These are phyloP conservation scores for Ophiostoma quercus DNA, from an alignment of 2,329 filamentous ascomycete genomes.

Conservation along the genomic window DNA sequence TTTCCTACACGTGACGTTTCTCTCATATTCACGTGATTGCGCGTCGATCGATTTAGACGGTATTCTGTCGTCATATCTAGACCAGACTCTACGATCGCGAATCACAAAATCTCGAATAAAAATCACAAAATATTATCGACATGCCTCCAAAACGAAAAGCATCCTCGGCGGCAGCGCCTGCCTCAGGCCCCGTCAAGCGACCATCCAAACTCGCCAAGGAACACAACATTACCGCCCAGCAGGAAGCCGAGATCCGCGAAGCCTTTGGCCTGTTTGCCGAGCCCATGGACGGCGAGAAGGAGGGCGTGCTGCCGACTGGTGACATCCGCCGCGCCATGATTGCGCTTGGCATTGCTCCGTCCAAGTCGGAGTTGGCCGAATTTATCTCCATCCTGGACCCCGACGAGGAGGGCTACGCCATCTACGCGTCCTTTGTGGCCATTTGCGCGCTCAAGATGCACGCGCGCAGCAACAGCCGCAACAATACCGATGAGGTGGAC, in stretches of 20 bases:
- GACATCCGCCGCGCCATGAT: constrained; percentile 68
- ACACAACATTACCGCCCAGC: constrained; percentile 74
- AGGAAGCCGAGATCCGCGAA: constrained; percentile 87
- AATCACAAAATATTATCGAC: neutral
- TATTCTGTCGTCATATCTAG: too few relatives aligned
- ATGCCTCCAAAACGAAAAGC: constrained; percentile 51
- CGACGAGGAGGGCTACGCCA: constrained; percentile 68
- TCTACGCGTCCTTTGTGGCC: constrained; percentile 76
- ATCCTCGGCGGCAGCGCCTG: constrained; percentile 30
- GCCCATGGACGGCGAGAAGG: constrained; percentile 64
- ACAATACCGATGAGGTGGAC: constrained; percentile 63
- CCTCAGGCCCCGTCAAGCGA: constrained; percentile 41
- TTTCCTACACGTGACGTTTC: neutral
- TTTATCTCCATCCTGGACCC: constrained; percentile 81
- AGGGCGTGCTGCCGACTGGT: constrained; percentile 61
- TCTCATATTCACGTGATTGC: neutral
- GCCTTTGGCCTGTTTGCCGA: constrained; percentile 79
- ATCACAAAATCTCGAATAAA: neutral
- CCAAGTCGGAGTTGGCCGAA: constrained; percentile 62
- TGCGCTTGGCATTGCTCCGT: constrained; percentile 72
- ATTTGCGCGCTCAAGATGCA: constrained; percentile 84
- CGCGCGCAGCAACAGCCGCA: constrained; percentile 49
- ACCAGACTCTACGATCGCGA: neutral
- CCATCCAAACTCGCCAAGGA: constrained; percentile 89
- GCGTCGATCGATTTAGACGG: neutral